Conservation (phyloP, 225 moss, liverwort and hornwort genomes). For the Marchantia polymorpha region DNA sequence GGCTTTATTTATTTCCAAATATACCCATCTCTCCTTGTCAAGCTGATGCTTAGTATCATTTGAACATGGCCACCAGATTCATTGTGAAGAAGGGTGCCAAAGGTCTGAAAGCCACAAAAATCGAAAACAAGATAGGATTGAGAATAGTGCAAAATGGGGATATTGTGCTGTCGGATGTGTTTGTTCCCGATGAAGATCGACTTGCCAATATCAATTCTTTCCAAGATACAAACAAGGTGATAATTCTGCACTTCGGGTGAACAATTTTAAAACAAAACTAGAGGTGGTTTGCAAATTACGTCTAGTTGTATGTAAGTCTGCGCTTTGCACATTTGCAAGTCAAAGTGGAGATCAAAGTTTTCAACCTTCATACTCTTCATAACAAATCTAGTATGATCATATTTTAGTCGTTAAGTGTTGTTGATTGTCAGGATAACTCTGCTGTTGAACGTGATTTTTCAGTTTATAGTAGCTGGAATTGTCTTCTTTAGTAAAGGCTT, state of each 20-base stretch:
- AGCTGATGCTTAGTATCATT: not conserved
- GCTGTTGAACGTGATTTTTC: too few relatives aligned
- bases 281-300: not conserved
- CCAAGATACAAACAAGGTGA: slow-evolving; percentile 79
- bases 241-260: not conserved
- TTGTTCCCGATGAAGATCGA: slow-evolving; percentile 76
- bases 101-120: slow-evolving; percentile 83
- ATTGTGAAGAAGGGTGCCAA: slow-evolving; percentile 76
- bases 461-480: too few relatives aligned
- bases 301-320: not conserved
- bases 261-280: not conserved
- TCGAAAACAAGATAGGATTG: slow-evolving; percentile 93
- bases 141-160: slow-evolving; percentile 98
- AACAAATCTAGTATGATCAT: too few relatives aligned
- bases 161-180: slow-evolving; percentile 63
- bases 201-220: slow-evolving; percentile 83
- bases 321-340: not conserved
- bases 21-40: not conserved
- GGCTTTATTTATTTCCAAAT: too few relatives aligned
- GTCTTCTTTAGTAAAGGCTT: too few relatives aligned
- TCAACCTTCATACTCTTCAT: too few relatives aligned
- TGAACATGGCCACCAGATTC: slow-evolving; percentile 48
- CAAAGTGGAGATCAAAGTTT: not conserved
- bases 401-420: too few relatives aligned
- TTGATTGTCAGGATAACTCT: too few relatives aligned